These are phyloP conservation scores for Gastrolobium bilobum DNA, from an alignment of 306 rosid species.

Conservation along the genomic window DNA sequence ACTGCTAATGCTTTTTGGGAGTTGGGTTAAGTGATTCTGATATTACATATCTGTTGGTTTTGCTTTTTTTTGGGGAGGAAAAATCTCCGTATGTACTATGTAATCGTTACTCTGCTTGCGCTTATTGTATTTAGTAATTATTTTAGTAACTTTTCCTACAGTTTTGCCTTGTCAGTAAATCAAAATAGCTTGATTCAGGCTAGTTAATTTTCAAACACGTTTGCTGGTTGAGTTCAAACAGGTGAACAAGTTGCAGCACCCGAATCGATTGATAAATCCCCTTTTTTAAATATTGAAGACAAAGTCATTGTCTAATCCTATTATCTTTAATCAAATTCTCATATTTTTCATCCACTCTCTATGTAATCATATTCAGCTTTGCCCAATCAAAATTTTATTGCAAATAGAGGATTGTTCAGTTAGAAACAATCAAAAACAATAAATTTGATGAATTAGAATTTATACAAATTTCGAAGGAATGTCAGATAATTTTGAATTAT, in stretches of 20 bases:
- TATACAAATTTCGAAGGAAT: no score
- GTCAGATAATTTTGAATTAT: no score
- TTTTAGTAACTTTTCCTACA: slow-evolving; percentile 1
- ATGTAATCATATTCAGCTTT: not conserved
- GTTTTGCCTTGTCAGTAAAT: slow-evolving; percentile 32
- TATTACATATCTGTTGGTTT: slow-evolving; percentile 18
- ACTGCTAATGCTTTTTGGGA: slow-evolving; percentile 12
- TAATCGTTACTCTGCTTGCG: slow-evolving; percentile 27
- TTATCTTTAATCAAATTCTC: not conserved
- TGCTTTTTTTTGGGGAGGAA: slow-evolving; percentile 38
- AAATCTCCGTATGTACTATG: slow-evolving; percentile 38
- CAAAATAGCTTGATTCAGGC: slow-evolving; percentile 11
- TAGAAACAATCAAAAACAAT: not conserved
- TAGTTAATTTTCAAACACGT: slow-evolving; percentile 5
- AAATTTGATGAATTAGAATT: no score
- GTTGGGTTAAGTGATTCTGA: slow-evolving; percentile 11
- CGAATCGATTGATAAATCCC: not conserved
- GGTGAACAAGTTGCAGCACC: not conserved
- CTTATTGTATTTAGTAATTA: slow-evolving; percentile 45
- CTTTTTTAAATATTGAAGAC: not conserved
- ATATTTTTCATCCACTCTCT: not conserved
- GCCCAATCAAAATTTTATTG: not conserved
- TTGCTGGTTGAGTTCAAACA: not conserved
- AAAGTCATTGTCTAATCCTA: not conserved
- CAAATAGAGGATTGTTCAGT: not conserved